Evolutionary conservation across 495 filamentous ascomycete species (phyloP), one percentile per base, ranked within the genome.

Genomic region (Tuber borchii): DNA sequence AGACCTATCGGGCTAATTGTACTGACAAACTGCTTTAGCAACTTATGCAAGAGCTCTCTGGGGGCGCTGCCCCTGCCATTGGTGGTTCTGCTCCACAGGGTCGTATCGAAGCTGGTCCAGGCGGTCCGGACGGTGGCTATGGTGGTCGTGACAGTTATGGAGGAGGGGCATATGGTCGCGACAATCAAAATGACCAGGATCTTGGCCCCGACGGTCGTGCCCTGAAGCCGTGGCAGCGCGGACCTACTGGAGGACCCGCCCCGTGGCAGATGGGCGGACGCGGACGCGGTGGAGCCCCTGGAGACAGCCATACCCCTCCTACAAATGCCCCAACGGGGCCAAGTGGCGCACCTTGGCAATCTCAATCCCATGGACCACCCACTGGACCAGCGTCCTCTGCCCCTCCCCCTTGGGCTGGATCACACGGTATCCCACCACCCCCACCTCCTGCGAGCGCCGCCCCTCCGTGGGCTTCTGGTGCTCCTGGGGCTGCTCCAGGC

Each of bases 41-140:
- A 92, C 93, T 99, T 83, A 96, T 99, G 93, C 90, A 95, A 89
- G 95, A 97, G 88, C 87, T 99, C 75, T 93, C 92, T 80, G 94
- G 93, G 74, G 91, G 90, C 77, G 87, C 85, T n/a, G 85, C 89
- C 71, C 87, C 88, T 56, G 87, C 89, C 48, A 86, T 87, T 76
- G 90, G 88, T 56, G 75, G 65, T 26, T 88, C 90, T 70, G 88
- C 88, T 71, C 90, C 91, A 80, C 91, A 91, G 79, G 92, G 90
- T 75, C 81, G 80, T 68, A 97, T 97, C 79, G 95, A 97, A 87
- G 93, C 90, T 69, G 93, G 93, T 37, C 92, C 93, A 19, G 89
- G 88, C 40, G 80, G 73, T 51, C 86, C 85, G 72, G 85, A 85
- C 80, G 84, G 81, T 61, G 84, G 83, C 70, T 87, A 89, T 80